phyloP scores from a whole-genome alignment of 2,329 filamentous ascomycete species.

The Juglanconis juglandina region DNA sequence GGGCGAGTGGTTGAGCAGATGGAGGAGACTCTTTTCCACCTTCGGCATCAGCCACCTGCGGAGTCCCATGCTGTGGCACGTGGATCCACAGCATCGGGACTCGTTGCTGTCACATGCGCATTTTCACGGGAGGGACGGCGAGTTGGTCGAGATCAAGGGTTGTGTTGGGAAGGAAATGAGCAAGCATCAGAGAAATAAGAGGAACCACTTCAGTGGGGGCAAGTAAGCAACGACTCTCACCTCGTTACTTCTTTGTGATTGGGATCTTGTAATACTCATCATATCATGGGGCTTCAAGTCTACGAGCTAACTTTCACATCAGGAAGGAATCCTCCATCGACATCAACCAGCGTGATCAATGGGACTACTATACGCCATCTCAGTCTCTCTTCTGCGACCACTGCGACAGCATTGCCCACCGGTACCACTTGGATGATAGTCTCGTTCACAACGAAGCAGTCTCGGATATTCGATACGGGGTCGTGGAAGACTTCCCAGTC shows the following conservation, averaged over 20 bases:
- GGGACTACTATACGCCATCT: conserved; percentile 67
- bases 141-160: conserved; percentile 67
- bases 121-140: conserved; percentile 54
- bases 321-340: conserved; percentile 44
- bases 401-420: conserved; percentile 53
- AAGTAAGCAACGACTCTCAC: conserved; percentile 33
- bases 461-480: conserved; percentile 57
- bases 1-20: conserved; percentile 64
- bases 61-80: conserved; percentile 80
- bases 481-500: conserved; percentile 40
- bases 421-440: conserved; percentile 55
- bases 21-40: conserved; percentile 66
- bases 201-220: conserved; percentile 35
- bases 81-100: conserved; percentile 73
- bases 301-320: not conserved
- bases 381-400: conserved; percentile 60
- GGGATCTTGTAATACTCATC: too few relatives aligned
- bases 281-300: too few relatives aligned
- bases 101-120: conserved; percentile 68
- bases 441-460: conserved; percentile 60
- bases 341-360: conserved; percentile 64
- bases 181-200: conserved; percentile 73
- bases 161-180: conserved; percentile 78
- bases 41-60: conserved; percentile 70
- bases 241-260: not conserved